phyloP scores from a whole-genome alignment of 108 stramenopile genomes.

The Schizochytrium sp. region DNA sequence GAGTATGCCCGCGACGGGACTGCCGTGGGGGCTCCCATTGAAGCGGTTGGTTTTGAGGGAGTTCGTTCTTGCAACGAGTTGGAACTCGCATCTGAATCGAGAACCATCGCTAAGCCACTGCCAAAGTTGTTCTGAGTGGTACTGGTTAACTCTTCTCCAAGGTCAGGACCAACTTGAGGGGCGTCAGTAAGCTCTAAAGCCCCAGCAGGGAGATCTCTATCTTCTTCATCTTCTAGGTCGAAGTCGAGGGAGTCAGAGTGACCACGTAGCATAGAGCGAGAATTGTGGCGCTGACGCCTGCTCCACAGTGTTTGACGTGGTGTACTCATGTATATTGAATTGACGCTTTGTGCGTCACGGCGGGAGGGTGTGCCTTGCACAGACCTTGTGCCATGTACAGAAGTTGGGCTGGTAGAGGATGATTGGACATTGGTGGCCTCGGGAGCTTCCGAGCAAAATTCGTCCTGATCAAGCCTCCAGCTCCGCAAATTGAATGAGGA shows the following conservation, averaged over 20 bases:
- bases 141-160: too few species aligned
- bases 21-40: too few species aligned
- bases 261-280: background rate
- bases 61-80: too few species aligned
- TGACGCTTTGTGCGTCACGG: background rate
- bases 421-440: background rate
- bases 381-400: background rate
- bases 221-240: background rate
- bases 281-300: constrained; percentile 17
- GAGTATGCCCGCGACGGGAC: too few species aligned
- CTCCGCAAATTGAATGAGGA: constrained; percentile 30
- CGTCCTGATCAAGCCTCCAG: constrained; percentile 30
- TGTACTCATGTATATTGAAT: background rate
- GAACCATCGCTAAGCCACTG: too few species aligned
- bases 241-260: background rate
- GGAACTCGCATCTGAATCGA: too few species aligned
- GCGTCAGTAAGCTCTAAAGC: too few species aligned
- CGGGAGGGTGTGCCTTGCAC: background rate
- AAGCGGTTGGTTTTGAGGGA: too few species aligned
- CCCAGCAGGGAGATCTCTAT: background rate
- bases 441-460: constrained; percentile 8
- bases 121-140: too few species aligned
- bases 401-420: background rate
- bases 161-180: too few species aligned
- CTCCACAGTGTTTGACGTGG: background rate